These are phyloP conservation scores for Dendrobium nobile DNA, from an alignment of 106 monocot genomes.

Conservation along the genomic window DNA sequence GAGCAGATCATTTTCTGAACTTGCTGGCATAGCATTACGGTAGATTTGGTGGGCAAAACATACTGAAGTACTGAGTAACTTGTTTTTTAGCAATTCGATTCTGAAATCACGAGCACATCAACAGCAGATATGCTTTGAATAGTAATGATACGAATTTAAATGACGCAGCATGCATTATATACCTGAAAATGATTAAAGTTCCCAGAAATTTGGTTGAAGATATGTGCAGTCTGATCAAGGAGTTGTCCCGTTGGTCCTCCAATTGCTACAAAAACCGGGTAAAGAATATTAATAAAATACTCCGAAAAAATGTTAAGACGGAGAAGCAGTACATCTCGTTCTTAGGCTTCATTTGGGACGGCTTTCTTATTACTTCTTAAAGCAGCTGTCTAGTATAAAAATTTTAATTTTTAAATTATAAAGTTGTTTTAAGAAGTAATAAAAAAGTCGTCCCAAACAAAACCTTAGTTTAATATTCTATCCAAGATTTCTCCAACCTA, in stretches of 20 bases:
- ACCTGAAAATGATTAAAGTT: slow-evolving; percentile 82
- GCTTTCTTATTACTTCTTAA: too few relatives aligned
- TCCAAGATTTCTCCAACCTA: background rate
- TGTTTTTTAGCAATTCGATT: background rate
- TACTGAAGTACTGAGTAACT: background rate
- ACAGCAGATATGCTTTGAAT: background rate
- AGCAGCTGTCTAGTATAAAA: too few relatives aligned
- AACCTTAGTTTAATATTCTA: background rate
- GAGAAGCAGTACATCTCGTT: background rate
- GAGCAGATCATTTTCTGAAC: background rate
- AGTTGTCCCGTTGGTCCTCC: slow-evolving; percentile 80
- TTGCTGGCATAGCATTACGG: background rate
- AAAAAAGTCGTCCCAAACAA: too few relatives aligned
- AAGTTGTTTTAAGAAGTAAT: too few relatives aligned
- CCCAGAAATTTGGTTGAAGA: slow-evolving; percentile 60
- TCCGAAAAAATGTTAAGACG: background rate
- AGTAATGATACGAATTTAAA: background rate
- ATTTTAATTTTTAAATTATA: too few relatives aligned
- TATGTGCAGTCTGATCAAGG: slow-evolving; percentile 70
- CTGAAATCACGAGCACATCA: background rate
- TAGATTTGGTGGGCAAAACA: background rate
- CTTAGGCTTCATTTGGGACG: too few relatives aligned
- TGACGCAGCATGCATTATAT: background rate
- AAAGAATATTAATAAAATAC: slow-evolving; percentile 4
- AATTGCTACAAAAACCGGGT: slow-evolving; percentile 46